phyloP scores from a whole-genome alignment of 768 basidiomycete genomes.

The Rhodotorula kratochvilovae region DNA sequence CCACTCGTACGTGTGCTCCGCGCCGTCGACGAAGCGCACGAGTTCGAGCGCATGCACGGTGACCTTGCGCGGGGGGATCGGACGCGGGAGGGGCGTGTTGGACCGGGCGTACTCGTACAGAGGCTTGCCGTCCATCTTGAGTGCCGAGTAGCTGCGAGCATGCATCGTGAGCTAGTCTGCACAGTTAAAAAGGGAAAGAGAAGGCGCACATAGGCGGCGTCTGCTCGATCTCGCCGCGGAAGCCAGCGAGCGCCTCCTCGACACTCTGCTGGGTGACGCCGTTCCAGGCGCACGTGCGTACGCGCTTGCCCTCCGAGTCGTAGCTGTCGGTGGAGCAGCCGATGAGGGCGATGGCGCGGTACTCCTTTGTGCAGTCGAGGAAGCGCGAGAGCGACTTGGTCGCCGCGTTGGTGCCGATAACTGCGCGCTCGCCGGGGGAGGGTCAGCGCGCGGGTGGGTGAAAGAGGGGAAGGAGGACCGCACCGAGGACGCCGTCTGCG shows the following conservation, averaged over 20 bases:
- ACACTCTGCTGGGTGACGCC: slow-evolving; percentile 68
- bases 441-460: too few species aligned
- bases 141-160: slow-evolving; percentile 77
- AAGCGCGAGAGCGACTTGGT: slow-evolving; percentile 81
- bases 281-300: slow-evolving; percentile 66
- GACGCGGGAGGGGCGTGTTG: slow-evolving; percentile 82
- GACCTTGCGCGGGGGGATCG: slow-evolving; percentile 81
- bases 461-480: slow-evolving; percentile 29
- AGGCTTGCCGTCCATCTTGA: slow-evolving; percentile 97
- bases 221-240: slow-evolving; percentile 83
- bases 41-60: slow-evolving; percentile 77
- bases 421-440: slow-evolving; percentile 49
- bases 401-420: slow-evolving; percentile 80
- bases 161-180: neutral
- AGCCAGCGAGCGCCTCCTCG: slow-evolving; percentile 63
- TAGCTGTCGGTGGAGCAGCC: slow-evolving; percentile 94
- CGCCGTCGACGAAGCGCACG: slow-evolving; percentile 63
- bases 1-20: slow-evolving; percentile 69
- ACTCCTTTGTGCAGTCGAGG: slow-evolving; percentile 89
- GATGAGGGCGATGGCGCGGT: slow-evolving; percentile 79
- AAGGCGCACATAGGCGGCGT: slow-evolving; percentile 75
- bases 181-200: neutral
- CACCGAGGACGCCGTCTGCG: slow-evolving; percentile 90
- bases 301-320: slow-evolving; percentile 79
- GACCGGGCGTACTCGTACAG: slow-evolving; percentile 92